These are phyloP conservation scores for Penicillium sp. DNA, from an alignment of 2,329 filamentous ascomycete genomes.

Conservation along the genomic window DNA sequence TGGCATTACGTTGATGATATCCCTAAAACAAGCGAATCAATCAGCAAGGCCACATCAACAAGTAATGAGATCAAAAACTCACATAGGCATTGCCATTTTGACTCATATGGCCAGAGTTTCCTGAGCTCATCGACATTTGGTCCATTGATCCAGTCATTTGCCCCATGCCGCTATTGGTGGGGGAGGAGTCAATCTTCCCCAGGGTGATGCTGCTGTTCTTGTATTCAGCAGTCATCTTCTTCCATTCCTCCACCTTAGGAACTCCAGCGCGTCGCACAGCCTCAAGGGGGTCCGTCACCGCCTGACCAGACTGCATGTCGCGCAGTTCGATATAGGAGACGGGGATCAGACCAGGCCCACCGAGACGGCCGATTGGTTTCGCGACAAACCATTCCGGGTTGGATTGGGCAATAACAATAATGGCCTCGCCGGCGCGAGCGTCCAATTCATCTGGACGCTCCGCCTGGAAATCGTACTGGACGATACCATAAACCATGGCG, in stretches of 20 bases:
- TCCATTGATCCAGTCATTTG: slow-evolving; percentile 71
- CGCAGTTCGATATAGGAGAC: slow-evolving; percentile 96
- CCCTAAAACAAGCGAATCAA: slow-evolving; percentile 15
- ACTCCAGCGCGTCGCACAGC: slow-evolving; percentile 87
- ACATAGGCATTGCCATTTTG: slow-evolving; percentile 53
- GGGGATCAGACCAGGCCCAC: slow-evolving; percentile 90
- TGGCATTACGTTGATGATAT: slow-evolving; percentile 42
- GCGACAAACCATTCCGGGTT: slow-evolving; percentile 99
- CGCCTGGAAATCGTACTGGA: slow-evolving; percentile 95
- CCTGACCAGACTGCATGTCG: slow-evolving; percentile 84
- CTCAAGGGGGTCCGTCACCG: slow-evolving; percentile 78
- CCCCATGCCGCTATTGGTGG: slow-evolving; percentile 40
- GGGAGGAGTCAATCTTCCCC: slow-evolving; percentile 71
- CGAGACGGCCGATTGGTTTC: slow-evolving; percentile 96
- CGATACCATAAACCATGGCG: slow-evolving; percentile 93
- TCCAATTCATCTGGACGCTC: slow-evolving; percentile 95
- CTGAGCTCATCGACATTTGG: slow-evolving; percentile 72
- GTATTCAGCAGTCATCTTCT: slow-evolving; percentile 98
- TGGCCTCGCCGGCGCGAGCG: slow-evolving; percentile 90
- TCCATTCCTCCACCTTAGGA: slow-evolving; percentile 96
- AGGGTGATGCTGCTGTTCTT: slow-evolving; percentile 98
- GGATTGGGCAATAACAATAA: slow-evolving; percentile 97
- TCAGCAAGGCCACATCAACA: slow-evolving; percentile 1
- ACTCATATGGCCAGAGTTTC: slow-evolving; percentile 49
- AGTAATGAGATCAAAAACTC: slow-evolving; percentile 28